Percentiles rank a stretch among this genome's conserved stretches.
Evolutionary conservation across 2,329 filamentous ascomycete species (phyloP).

Genomic region (Calycina marina): DNA sequence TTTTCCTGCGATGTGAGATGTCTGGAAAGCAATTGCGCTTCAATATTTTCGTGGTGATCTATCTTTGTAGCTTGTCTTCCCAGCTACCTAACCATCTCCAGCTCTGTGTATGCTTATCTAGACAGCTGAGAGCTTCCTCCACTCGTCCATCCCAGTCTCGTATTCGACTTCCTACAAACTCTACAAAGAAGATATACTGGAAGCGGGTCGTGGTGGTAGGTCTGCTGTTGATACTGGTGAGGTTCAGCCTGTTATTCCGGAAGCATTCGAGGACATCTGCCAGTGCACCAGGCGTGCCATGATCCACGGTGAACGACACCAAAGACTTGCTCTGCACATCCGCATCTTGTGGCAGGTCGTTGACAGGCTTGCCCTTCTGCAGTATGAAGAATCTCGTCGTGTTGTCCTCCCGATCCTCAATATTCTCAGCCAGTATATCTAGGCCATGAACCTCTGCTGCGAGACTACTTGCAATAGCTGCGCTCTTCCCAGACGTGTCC

Average conservation of each 20-base stretch:
- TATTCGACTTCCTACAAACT: constrained; percentile 55
- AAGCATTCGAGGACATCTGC: constrained; percentile 73
- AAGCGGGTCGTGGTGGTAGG: constrained; percentile 64
- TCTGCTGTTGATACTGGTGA: constrained; percentile 81
- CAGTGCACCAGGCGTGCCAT: constrained; percentile 65
- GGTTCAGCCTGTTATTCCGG: constrained; percentile 54
- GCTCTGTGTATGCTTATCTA: constrained; percentile 41
- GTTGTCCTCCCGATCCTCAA: constrained; percentile 64
- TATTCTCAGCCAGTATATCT: constrained; percentile 50
- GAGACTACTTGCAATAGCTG: constrained; percentile 64
- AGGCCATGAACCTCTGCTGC: constrained; percentile 57
- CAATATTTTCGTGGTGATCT: no score
- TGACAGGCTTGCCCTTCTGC: constrained; percentile 15
- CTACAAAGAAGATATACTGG: constrained; percentile 91
- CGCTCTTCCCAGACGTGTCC: constrained; percentile 42
- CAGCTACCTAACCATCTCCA: constrained; percentile 61
- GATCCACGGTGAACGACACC: constrained; percentile 70
- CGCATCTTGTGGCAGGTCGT: constrained; percentile 6
- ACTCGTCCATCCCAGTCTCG: constrained; percentile 42
- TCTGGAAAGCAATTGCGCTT: no score
- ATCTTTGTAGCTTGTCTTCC: constrained; percentile 24
- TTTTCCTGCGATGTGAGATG: no score
- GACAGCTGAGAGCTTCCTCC: constrained; percentile 41
- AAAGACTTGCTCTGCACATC: constrained; percentile 46
- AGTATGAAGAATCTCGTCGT: constrained; percentile 68